phyloP scores from a whole-genome alignment of 306 rosid species.

The Dalbergia cultrata region DNA sequence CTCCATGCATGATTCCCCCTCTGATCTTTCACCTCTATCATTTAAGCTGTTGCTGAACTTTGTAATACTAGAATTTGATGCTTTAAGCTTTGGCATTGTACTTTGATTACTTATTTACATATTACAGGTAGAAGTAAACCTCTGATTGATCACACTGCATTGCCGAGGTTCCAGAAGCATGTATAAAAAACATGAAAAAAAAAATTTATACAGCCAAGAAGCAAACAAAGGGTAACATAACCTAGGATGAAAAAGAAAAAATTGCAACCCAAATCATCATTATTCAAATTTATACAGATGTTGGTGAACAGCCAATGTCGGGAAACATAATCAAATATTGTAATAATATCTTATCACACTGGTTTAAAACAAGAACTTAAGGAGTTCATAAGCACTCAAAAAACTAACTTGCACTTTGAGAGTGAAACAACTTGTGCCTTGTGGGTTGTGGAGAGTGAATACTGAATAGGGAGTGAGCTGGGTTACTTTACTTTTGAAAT shows the following conservation, averaged over 20 bases:
- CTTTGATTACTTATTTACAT: background rate
- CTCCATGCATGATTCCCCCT: conserved; percentile 12
- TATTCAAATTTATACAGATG: too few species aligned
- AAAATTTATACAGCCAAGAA: background rate
- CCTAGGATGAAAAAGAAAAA: too few species aligned
- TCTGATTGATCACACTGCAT: conserved; percentile 10
- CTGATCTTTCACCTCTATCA: conserved; percentile 2
- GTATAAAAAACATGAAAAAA: background rate
- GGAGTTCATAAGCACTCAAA: background rate
- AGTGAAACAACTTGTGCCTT: background rate
- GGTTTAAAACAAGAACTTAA: background rate
- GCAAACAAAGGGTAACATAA: background rate
- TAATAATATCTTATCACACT: too few species aligned
- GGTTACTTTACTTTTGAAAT: background rate
- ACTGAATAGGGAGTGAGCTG: too few species aligned
- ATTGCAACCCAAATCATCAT: too few species aligned
- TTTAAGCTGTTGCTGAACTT: background rate
- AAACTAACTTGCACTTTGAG: conserved; percentile 1
- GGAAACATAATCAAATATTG: too few species aligned
- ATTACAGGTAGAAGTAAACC: background rate
- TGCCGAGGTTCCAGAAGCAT: conserved; percentile 6
- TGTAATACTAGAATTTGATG: background rate
- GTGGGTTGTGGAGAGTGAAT: background rate
- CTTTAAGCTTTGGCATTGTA: conserved; percentile 4
- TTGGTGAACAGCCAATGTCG: too few species aligned